Conservation (phyloP, 257 asterid species). For the Rauvolfia tetraphylla region DNA sequence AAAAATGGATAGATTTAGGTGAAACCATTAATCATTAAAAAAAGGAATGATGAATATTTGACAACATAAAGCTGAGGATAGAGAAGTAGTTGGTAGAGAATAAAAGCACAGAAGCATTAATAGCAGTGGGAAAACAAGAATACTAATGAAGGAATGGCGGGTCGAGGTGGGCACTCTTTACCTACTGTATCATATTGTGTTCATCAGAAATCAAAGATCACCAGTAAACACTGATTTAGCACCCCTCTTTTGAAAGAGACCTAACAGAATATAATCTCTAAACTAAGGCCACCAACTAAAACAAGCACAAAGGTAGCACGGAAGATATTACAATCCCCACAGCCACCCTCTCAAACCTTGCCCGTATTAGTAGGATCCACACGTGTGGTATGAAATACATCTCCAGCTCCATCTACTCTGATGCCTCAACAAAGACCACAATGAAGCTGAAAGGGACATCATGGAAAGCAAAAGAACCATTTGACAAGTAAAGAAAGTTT, state of each 20-base stretch:
- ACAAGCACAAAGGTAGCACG: too few relatives aligned
- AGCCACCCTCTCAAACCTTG: background rate
- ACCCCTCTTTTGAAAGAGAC: slow-evolving; percentile 8
- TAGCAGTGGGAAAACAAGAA: background rate
- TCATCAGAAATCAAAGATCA: slow-evolving; percentile 11
- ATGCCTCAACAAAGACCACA: slow-evolving; percentile 8
- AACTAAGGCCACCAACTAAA: background rate
- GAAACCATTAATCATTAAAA: background rate
- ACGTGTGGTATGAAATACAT: background rate
- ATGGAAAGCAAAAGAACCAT: background rate
- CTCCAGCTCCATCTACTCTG: background rate
- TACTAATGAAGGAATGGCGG: slow-evolving; percentile 8
- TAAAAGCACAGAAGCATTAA: slow-evolving; percentile 1
- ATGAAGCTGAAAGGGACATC: slow-evolving; percentile 5
- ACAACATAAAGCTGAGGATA: background rate
- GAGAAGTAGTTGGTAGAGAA: slow-evolving; percentile 3
- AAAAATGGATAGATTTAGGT: background rate
- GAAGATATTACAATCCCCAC: background rate
- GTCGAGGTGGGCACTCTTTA: slow-evolving; percentile 17
- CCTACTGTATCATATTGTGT: slow-evolving; percentile 17
- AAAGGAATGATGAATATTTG: background rate
- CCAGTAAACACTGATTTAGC: slow-evolving; percentile 4
- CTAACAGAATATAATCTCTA: background rate
- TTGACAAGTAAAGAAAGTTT: background rate
- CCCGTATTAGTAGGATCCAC: slow-evolving; percentile 3